These are phyloP conservation scores for Fragilaria crotonensis DNA, from an alignment of 108 stramenopile genomes.

Conservation along the genomic window DNA sequence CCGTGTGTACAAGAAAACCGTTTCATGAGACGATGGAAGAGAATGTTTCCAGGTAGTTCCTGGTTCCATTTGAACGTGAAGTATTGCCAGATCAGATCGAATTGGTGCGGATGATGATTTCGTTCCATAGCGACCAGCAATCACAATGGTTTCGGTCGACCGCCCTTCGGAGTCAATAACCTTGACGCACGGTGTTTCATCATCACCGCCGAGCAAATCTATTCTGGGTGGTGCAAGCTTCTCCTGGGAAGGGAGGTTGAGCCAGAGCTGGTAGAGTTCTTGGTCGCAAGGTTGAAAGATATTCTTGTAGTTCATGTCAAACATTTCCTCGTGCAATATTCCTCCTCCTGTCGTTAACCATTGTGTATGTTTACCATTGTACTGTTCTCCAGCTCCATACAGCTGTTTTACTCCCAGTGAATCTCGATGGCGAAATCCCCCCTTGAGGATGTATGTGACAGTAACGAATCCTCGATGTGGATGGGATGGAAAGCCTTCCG, in stretches of 20 bases:
- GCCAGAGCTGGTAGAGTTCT: constrained; percentile 83
- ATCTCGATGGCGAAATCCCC: constrained; percentile 83
- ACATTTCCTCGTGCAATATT: constrained; percentile 87
- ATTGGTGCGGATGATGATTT: constrained; percentile 30
- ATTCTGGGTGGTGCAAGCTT: constrained; percentile 49
- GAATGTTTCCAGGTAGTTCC: constrained; percentile 37
- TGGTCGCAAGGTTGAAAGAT: constrained; percentile 23
- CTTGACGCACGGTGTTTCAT: constrained; percentile 6
- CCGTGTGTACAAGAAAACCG: constrained; percentile 61
- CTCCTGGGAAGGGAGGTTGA: constrained; percentile 51
- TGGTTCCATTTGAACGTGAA: constrained; percentile 51
- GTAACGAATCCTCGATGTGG: constrained; percentile 84
- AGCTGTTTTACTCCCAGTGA: constrained; percentile 53
- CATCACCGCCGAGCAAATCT: constrained; percentile 28
- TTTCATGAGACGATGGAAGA: constrained; percentile 35
- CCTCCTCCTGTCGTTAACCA: constrained; percentile 81
- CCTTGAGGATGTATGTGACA: constrained; percentile 66
- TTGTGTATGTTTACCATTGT: constrained; percentile 50
- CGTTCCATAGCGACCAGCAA: constrained; percentile 43
- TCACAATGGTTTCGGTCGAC: constrained; percentile 29
- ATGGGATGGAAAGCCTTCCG: constrained; percentile 86
- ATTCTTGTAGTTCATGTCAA: constrained; percentile 33
- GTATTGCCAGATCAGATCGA: constrained; percentile 39
- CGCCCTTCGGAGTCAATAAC: background rate
- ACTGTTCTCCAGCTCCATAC: constrained; percentile 52